Conservation (phyloP, 2,329 filamentous ascomycete species). For the Ophiosphaerella korrae region DNA sequence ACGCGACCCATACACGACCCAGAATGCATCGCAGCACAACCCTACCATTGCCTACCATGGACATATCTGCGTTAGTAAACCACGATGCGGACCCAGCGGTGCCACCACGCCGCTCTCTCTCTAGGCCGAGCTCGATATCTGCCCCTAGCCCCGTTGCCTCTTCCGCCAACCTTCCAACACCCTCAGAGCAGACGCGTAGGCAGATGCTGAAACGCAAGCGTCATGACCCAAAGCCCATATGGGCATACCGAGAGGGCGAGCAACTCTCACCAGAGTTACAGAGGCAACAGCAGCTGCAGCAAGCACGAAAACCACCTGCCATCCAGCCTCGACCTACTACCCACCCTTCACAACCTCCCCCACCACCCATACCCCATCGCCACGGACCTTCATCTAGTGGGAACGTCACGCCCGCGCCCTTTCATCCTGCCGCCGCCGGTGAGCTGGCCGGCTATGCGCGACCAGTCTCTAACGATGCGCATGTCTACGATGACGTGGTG, state of each 20-base stretch:
- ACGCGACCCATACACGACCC: conserved; percentile 14
- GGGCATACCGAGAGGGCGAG: conserved; percentile 40
- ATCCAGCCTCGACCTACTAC: conserved; percentile 11
- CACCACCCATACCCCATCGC: conserved; percentile 19
- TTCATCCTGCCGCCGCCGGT: conserved; percentile 8
- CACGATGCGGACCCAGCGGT: conserved; percentile 36
- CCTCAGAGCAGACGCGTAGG: conserved; percentile 28
- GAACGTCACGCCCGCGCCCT: conserved; percentile 10
- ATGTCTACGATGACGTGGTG: conserved; percentile 72
- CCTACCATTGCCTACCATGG: conserved; percentile 39
- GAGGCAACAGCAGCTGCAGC: conserved; percentile 28
- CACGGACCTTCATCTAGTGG: conserved; percentile 23
- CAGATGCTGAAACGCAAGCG: conserved; percentile 44
- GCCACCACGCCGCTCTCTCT: conserved; percentile 39
- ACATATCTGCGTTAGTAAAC: conserved; percentile 44
- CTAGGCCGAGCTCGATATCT: conserved; percentile 31
- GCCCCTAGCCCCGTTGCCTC: conserved; percentile 35
- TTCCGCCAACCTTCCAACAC: conserved; percentile 35
- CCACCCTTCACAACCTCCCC: conserved; percentile 20
- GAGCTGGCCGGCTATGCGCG: conserved; percentile 53
- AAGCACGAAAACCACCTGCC: conserved; percentile 26
- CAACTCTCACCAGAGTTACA: conserved; percentile 31
- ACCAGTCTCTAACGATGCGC: conserved; percentile 71
- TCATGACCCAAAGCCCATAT: conserved; percentile 44
- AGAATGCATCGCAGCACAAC: conserved; percentile 25